These are phyloP conservation scores for Vigna radiata DNA, from an alignment of 306 rosid species.

Conservation along the genomic window DNA sequence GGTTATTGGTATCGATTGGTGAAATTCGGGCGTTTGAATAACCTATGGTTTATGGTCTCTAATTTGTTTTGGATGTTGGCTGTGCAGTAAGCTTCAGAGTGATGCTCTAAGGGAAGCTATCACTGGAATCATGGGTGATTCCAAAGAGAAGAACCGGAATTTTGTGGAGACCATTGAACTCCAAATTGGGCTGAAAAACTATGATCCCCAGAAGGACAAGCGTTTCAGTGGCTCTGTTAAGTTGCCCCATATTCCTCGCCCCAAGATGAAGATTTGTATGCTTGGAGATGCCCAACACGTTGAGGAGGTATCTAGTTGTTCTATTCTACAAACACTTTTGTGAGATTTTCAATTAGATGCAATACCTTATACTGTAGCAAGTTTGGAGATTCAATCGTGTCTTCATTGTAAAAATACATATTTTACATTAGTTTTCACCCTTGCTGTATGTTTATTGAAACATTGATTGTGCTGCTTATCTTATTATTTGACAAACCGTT, in stretches of 20 bases:
- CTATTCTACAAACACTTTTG: neutral
- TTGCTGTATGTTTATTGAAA: neutral
- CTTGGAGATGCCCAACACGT: conserved; percentile 94
- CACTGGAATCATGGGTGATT: conserved; percentile 54
- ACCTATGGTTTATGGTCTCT: neutral
- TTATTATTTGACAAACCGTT: neutral
- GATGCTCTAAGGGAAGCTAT: conserved; percentile 79
- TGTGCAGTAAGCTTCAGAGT: conserved; percentile 81
- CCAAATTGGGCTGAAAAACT: conserved; percentile 84
- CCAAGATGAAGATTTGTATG: conserved; percentile 91
- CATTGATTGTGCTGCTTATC: neutral
- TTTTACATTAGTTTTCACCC: neutral
- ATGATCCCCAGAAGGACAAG: conserved; percentile 91
- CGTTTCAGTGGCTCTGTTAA: conserved; percentile 88
- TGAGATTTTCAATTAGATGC: neutral
- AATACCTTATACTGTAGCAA: neutral
- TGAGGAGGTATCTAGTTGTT: conserved; percentile 66
- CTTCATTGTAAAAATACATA: neutral
- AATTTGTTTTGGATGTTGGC: neutral
- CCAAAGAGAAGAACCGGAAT: conserved; percentile 63
- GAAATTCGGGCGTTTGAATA: neutral
- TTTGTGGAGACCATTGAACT: conserved; percentile 88
- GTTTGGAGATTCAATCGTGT: neutral
- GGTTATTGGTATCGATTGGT: neutral
- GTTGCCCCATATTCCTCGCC: conserved; percentile 87